Base-by-base conservation (phyloP, 192 early-diverging fungal genomes). In the Linnemannia hyalina region DNA sequence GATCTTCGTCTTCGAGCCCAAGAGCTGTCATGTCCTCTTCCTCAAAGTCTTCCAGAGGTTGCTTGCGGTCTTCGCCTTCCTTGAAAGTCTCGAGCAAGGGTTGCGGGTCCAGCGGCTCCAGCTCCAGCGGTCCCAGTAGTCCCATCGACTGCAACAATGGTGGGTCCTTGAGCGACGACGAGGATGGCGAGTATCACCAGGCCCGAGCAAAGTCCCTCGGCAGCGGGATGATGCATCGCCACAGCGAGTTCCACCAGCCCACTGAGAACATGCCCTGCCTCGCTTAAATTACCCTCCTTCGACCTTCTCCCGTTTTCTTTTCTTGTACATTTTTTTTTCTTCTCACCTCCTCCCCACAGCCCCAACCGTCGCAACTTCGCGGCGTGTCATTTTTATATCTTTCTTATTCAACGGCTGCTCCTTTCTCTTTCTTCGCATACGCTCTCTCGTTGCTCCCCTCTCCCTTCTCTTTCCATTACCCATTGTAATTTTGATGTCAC, bases 221-320 rank as follows among this genome's bases (percentile, higher is more conserved):
- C 10, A 42, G 22, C 63, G 72, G 44, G 38, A 83, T 77, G 82
- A 83, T 83, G 82, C 82, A 83, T 78, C 76, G 70, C 41, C 81
- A 82, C 81, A 82, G 72, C 76, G 70, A 83, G 40, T 76, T 83
- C 73, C 73, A 81, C 36, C 70, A 68, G 71, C 52, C 82, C 70
- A 76, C 75, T 6, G 80, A 81, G 26, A 75, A 81, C 52, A 75
- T 81, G 80, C 80, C 73, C 15, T 81, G 80, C 68, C 71, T 81
- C 29, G 80, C 80, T 10, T 81, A 73, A 81, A 71, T 54, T 65
- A 1, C 26, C 60, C 20, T 22, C 54, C 54, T 55, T 20, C 54
- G 54, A 20, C 54, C 54, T 65, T 3, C 26, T 7, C 0, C 26
- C 60, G 11, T 35, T 32, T 29, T 65, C 23, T 32, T 32, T 65